These are phyloP conservation scores for Incumbomyces delicatus DNA, from an alignment of 2,329 filamentous ascomycete species.

Conservation along the genomic window DNA sequence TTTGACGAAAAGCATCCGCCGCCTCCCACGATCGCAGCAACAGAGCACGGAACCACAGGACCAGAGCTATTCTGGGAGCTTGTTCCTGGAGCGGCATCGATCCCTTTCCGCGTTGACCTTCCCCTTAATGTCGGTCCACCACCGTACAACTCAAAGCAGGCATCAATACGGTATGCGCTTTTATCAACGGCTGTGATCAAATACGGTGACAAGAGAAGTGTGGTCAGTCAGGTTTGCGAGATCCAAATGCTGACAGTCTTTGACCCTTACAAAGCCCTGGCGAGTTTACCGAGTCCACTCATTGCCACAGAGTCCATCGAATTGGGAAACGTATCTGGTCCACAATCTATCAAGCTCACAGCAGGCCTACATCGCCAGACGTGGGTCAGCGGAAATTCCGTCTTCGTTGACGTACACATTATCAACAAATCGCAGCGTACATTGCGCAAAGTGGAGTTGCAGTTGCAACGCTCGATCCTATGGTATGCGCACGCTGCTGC, in stretches of 20 bases:
- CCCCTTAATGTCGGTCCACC: conserved; percentile 46
- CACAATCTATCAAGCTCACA: conserved; percentile 40
- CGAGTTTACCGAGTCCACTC: conserved; percentile 36
- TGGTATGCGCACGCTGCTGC: conserved; percentile 33
- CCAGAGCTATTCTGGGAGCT: conserved; percentile 38
- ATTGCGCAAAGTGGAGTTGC: conserved; percentile 42
- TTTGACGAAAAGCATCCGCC: conserved; percentile 42
- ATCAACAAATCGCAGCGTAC: conserved; percentile 39
- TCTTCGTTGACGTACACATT: conserved; percentile 46
- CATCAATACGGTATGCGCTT: conserved; percentile 42
- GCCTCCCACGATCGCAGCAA: conserved; percentile 41
- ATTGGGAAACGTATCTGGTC: conserved; percentile 29
- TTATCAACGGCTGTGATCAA: conserved; percentile 39
- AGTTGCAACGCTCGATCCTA: conserved; percentile 34
- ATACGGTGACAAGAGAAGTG: conserved; percentile 38
- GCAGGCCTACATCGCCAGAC: conserved; percentile 48
- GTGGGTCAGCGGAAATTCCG: conserved; percentile 47
- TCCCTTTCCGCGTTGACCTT: conserved; percentile 45
- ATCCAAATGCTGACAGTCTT: conserved; percentile 44
- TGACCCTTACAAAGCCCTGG: conserved; percentile 47
- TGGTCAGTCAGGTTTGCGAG: conserved; percentile 42
- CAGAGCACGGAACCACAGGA: conserved; percentile 26
- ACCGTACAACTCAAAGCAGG: conserved; percentile 44
- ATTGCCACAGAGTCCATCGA: conserved; percentile 34
- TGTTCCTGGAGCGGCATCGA: conserved; percentile 35